Conservation (phyloP, 495 filamentous ascomycete species). For the Ascobolus immersus region DNA sequence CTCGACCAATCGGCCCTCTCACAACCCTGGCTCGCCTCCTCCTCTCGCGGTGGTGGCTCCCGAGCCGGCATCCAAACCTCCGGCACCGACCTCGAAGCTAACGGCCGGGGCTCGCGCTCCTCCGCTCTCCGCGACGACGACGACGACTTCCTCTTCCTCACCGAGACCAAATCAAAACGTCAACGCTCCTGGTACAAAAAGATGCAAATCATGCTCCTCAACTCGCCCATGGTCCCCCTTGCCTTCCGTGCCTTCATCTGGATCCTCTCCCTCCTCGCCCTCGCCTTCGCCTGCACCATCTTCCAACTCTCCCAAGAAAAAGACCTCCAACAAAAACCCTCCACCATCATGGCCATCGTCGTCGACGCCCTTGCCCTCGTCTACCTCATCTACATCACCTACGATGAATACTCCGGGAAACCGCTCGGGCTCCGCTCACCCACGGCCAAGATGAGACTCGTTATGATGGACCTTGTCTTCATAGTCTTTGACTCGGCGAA, state of each 20-base stretch:
- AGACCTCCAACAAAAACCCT: constrained; percentile 25
- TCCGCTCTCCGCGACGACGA: constrained; percentile 14
- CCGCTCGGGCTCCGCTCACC: constrained; percentile 66
- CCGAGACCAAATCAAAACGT: constrained; percentile 20
- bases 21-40: constrained; percentile 31
- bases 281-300: constrained; percentile 56
- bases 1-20: constrained; percentile 18
- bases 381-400: constrained; percentile 80
- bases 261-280: constrained; percentile 51
- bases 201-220: constrained; percentile 33
- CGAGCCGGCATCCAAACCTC: constrained; percentile 23
- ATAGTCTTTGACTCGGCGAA: constrained; percentile 92
- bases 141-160: constrained; percentile 7
- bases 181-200: constrained; percentile 30
- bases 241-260: constrained; percentile 61
- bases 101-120: no score
- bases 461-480: constrained; percentile 80
- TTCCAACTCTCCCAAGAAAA: constrained; percentile 30
- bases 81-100: constrained; percentile 21
- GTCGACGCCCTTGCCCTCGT: constrained; percentile 72
- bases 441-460: constrained; percentile 58
- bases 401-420: constrained; percentile 85
- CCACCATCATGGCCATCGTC: constrained; percentile 68
- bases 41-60: no score
- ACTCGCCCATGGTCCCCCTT: constrained; percentile 65